Evolutionary conservation across 2,329 filamentous ascomycete species (phyloP).

Genomic region (Bisporella sp.): DNA sequence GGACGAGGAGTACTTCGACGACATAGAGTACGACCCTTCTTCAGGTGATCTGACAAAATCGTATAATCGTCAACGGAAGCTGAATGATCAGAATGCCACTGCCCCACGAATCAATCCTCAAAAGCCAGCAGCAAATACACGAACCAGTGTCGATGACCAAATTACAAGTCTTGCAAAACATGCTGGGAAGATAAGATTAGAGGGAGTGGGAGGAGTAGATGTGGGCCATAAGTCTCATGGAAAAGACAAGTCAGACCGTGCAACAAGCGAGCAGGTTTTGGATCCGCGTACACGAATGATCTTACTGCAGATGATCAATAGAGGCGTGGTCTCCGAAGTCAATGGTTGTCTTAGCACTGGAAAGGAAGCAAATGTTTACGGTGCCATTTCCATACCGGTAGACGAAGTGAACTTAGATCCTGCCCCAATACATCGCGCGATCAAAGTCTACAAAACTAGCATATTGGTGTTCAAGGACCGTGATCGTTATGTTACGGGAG

Average conservation of each 20-base stretch:
- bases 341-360: constrained; percentile 94
- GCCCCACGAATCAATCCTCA: constrained; percentile 68
- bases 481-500: constrained; percentile 90
- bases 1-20: constrained; percentile 54
- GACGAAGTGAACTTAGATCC: constrained; percentile 41
- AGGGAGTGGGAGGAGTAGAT: constrained; percentile 49
- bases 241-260: constrained; percentile 87
- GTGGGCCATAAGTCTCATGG: constrained; percentile 42
- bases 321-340: constrained; percentile 80
- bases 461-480: constrained; percentile 98
- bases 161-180: constrained; percentile 78
- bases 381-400: constrained; percentile 61
- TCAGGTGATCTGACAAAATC: constrained; percentile 72
- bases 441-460: constrained; percentile 98
- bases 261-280: constrained; percentile 89
- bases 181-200: constrained; percentile 77
- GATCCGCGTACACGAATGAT: constrained; percentile 95
- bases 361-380: constrained; percentile 98
- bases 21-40: constrained; percentile 47
- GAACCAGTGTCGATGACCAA: constrained; percentile 77
- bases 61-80: constrained; percentile 72
- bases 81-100: constrained; percentile 44
- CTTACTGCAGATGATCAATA: constrained; percentile 90
- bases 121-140: constrained; percentile 72
- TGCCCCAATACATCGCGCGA: constrained; percentile 66